Conservation (phyloP, 2,329 filamentous ascomycete species). For the Diplodia seriata region DNA sequence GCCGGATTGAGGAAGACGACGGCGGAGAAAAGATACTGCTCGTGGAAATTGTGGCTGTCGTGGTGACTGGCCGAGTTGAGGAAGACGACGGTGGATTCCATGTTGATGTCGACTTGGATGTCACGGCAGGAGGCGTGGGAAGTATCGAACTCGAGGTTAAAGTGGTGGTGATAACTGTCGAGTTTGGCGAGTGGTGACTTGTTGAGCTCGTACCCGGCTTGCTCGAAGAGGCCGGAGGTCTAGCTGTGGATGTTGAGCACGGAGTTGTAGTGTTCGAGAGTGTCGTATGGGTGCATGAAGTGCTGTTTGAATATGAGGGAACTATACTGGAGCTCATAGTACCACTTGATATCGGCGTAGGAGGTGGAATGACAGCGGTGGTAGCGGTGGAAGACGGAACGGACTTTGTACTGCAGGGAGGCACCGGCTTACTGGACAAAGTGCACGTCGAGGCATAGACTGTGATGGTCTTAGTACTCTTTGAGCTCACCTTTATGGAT, state of each 20-base stretch:
- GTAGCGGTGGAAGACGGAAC: background rate
- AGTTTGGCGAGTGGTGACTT: background rate
- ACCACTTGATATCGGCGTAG: background rate
- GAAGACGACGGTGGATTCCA: too few relatives aligned
- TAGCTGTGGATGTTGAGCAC: background rate
- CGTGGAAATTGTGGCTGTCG: background rate
- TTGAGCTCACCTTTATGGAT: background rate
- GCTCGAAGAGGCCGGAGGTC: background rate
- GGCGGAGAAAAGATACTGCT: too few relatives aligned
- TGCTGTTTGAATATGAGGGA: background rate
- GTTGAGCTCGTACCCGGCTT: background rate
- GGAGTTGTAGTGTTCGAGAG: background rate
- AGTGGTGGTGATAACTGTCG: background rate
- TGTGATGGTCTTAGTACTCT: conserved; percentile 1
- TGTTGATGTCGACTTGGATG: too few relatives aligned
- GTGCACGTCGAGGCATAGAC: background rate
- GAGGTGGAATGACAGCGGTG: background rate
- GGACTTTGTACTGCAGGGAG: background rate
- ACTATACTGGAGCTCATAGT: background rate
- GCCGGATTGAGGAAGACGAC: too few relatives aligned
- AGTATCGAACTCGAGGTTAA: background rate
- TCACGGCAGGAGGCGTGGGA: background rate
- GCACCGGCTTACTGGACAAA: background rate
- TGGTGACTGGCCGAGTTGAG: background rate
- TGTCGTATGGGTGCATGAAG: background rate